These are phyloP conservation scores for Ceratocystis huliohia DNA, from an alignment of 2,329 filamentous ascomycete genomes.

Conservation along the genomic window DNA sequence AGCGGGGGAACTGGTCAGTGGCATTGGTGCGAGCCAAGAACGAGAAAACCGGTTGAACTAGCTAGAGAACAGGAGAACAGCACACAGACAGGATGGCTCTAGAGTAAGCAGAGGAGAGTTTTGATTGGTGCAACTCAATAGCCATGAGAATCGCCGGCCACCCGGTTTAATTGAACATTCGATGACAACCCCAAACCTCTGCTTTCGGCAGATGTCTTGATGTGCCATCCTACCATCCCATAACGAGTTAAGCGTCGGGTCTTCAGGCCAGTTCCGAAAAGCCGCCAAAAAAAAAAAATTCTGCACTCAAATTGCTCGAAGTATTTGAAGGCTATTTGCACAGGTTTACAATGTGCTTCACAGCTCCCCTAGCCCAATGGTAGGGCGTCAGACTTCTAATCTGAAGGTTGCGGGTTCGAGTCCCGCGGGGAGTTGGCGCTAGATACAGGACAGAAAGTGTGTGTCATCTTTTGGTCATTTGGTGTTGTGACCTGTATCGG, in stretches of 20 bases:
- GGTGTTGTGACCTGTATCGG: background rate
- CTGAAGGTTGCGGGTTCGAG: conserved; percentile 22
- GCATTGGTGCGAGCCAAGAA: background rate
- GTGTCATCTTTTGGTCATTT: background rate
- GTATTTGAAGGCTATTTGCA: background rate
- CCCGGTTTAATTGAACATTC: no score
- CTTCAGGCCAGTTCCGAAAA: background rate
- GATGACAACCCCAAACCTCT: no score
- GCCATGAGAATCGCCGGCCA: no score
- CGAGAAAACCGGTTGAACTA: no score
- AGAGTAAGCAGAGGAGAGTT: no score
- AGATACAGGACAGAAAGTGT: no score
- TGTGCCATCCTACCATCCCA: no score
- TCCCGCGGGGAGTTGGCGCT: conserved; percentile 19
- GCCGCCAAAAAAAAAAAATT: background rate
- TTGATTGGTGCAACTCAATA: no score
- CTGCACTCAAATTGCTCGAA: background rate
- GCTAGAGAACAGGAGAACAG: no score
- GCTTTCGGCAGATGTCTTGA: no score
- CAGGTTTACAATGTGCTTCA: background rate
- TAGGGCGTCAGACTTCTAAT: conserved; percentile 22
- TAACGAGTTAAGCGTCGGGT: no score
- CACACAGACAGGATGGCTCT: no score
- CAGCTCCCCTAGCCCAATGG: conserved; percentile 21
- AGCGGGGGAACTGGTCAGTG: background rate